Percentiles rank a stretch among this genome's conserved stretches.
Conservation (phyloP, 345 rosid species). For the Hevea brasiliensis region DNA sequence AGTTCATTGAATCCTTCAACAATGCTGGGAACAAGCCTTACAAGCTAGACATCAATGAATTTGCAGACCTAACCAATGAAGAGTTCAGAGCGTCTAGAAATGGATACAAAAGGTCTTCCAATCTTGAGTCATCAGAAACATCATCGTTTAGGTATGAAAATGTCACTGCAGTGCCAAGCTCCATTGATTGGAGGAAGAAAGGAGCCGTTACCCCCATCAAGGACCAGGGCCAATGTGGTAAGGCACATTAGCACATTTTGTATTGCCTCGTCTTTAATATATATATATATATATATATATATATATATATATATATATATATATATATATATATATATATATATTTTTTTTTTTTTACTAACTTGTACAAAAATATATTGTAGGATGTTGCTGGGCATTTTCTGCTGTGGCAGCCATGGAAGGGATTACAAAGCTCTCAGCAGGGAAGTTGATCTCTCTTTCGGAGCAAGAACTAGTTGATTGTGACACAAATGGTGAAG, state of each 20-base stretch:
- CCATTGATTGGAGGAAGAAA: slow-evolving; percentile 43
- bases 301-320: too few relatives aligned
- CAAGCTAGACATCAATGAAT: slow-evolving; percentile 39
- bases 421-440: slow-evolving; percentile 40
- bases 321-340: too few relatives aligned
- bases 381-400: slow-evolving; percentile 61
- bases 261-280: too few relatives aligned
- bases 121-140: not conserved
- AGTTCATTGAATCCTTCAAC: slow-evolving; percentile 41
- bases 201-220: slow-evolving; percentile 49
- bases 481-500: slow-evolving; percentile 29
- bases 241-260: not conserved
- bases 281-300: too few relatives aligned
- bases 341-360: too few relatives aligned
- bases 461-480: slow-evolving; percentile 57
- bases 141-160: slow-evolving; percentile 25
- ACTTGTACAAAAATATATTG: too few relatives aligned
- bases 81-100: slow-evolving; percentile 41
- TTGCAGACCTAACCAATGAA: slow-evolving; percentile 48
- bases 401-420: slow-evolving; percentile 54
- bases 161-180: slow-evolving; percentile 25
- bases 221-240: slow-evolving; percentile 48
- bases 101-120: slow-evolving; percentile 26
- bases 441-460: slow-evolving; percentile 39
- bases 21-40: slow-evolving; percentile 21